Evolutionary conservation across 768 basidiomycete genomes (phyloP), one percentile per base, ranked within the genome.

Genomic region (Hericium alpestre): DNA sequence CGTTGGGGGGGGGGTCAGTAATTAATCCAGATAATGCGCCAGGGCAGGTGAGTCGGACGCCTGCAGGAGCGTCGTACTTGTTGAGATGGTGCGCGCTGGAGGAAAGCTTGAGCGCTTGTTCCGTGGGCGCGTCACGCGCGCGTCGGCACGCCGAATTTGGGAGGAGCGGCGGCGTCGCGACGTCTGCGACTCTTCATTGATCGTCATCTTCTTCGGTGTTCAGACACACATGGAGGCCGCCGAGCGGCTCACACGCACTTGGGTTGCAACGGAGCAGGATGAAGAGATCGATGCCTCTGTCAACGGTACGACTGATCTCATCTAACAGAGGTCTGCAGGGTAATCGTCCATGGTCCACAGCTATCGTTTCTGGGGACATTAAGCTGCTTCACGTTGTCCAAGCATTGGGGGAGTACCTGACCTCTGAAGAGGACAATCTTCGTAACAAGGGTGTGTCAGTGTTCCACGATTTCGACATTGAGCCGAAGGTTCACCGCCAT

Each of bases 341-440:
- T 46, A 10, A 46, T 46, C 43, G 16, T 8, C 4, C n/a, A 46
- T n/a, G 43, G n/a, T 57, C 54, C 50, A 47, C 61, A 84, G 83
- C 72, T 51, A 71, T 84, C 55, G 78, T 81, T 13, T 72, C 73
- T 58, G 83, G 82, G 18, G 69, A 75, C 20, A 69, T 79, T 9
- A 79, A 83, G 18, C 73, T 96, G 13, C 73, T 93, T 4, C 79
- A 85, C 59, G 72, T 98, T 20, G 90, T 98, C 38, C 93, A 90
- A 66, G 83, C 84, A 23, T 78, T 96, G 0, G 91, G 91, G 43
- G 86, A 90, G 62, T 93, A 88, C 65, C 74, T 99, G 13, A 94
- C 90, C 0, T 84, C 90, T 1, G 90, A 93, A 57, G 88, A 95
- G 55, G 89, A 86, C 63, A 73, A 76, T 4, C 69, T 87, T 11